A percentile compares a stretch with the other conserved stretches of the same genome.
Evolutionary conservation across 108 stramenopile species (phyloP).

Genomic region (Cyclostephanos tholiformis): DNA sequence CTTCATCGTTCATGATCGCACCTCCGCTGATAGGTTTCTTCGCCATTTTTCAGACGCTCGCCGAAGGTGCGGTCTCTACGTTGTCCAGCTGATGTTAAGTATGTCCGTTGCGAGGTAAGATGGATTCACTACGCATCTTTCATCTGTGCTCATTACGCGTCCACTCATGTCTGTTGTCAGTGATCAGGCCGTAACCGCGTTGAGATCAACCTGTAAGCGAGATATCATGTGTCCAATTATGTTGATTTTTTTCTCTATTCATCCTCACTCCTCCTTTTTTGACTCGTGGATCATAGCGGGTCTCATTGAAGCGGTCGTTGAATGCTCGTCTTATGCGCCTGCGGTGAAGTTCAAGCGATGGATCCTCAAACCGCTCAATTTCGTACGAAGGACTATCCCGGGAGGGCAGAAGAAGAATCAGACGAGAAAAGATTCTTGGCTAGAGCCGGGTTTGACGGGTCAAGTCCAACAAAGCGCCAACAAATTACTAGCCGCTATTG

Average conservation of each 20-base stretch:
- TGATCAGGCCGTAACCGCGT: conserved; percentile 68
- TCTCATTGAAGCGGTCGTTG: conserved; percentile 63
- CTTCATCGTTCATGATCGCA: not conserved
- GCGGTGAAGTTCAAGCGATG: conserved; percentile 40
- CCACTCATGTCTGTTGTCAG: conserved; percentile 25
- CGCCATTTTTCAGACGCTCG: conserved; percentile 45
- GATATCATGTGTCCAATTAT: too few relatives aligned
- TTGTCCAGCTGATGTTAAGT: conserved; percentile 73
- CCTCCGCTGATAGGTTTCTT: not conserved
- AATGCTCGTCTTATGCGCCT: conserved; percentile 51
- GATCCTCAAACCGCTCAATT: conserved; percentile 41
- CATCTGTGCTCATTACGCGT: not conserved
- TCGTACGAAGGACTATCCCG: conserved; percentile 26
- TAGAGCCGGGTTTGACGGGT: conserved; percentile 42
- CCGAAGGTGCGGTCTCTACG: conserved; percentile 71
- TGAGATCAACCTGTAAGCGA: conserved; percentile 69
- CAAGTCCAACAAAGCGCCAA: conserved; percentile 74
- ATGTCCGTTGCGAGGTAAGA: conserved; percentile 66
- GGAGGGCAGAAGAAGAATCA: conserved; percentile 8
- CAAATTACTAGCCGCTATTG: conserved; percentile 80
- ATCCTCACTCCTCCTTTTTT: too few relatives aligned
- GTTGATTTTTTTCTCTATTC: too few relatives aligned
- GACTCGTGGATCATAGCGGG: too few relatives aligned
- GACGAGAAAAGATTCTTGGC: conserved; percentile 18
- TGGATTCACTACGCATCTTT: not conserved